Evolutionary conservation across 1,284 basidiomycete genomes (phyloP).

Genomic region (Cryptococcus neoformans): DNA sequence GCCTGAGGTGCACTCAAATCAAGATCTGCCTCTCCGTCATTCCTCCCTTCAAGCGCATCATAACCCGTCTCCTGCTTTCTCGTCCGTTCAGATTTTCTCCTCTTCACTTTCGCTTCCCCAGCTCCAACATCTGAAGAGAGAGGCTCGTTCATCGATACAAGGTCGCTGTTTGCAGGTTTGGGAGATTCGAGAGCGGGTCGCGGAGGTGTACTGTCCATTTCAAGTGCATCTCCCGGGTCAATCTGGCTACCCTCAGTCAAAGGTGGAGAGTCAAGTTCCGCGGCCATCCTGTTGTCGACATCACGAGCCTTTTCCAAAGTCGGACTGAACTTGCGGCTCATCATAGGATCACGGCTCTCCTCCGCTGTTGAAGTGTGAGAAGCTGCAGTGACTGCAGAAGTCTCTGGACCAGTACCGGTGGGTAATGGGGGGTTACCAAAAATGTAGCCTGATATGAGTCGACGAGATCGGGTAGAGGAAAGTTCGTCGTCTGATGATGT

Average conservation of each 20-base stretch:
- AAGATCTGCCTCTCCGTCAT: conserved; percentile 49
- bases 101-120: not conserved
- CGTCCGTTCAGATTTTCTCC: not conserved
- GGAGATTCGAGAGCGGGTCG: not conserved
- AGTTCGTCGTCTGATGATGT: conserved; percentile 27
- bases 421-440: conserved; percentile 43
- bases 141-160: not conserved
- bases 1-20: conserved; percentile 40
- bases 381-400: not conserved
- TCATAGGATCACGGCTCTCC: not conserved
- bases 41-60: conserved; percentile 41
- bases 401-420: not conserved
- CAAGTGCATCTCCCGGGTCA: conserved; percentile 1
- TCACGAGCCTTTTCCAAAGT: conserved; percentile 6
- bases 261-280: conserved; percentile 23
- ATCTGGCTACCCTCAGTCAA: conserved; percentile 21
- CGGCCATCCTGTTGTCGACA: conserved; percentile 4
- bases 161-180: not conserved
- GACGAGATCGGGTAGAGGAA: conserved; percentile 32
- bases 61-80: conserved; percentile 26
- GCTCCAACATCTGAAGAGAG: not conserved
- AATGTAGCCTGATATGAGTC: conserved; percentile 44
- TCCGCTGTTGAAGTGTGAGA: not conserved
- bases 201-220: not conserved
- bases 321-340: not conserved